Evolutionary conservation across 2,329 filamentous ascomycete species (phyloP), one percentile per base, ranked within the genome.

Genomic region (Ophiosphaerella narmari): DNA sequence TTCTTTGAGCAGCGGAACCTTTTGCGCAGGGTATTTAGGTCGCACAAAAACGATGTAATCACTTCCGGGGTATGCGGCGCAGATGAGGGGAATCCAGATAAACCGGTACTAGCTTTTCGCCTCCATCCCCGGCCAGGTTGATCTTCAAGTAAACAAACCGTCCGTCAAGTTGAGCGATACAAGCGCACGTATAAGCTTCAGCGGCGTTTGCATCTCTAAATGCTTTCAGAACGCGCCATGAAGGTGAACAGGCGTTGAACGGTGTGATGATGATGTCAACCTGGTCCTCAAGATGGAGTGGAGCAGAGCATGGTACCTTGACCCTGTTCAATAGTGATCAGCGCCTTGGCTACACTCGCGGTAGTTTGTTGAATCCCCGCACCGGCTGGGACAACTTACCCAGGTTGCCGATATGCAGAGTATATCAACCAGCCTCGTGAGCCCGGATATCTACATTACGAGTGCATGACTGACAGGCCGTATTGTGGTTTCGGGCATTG

Each of bases 11-110:
- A 45, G 29, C 33, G 18, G 18, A 5, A 29, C 8, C 26, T 29
- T 24, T 34, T 18, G 41, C 32, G n/a, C 46, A 38, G 38, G 29
- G 36, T 23, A 24, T 14, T 43, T 43, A 48, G 8, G 60, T 57
- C 26, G 54, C 49, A 54, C 57, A 53, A 52, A 48, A 60, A 55
- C 44, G 49, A 46, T 29, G 50, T 45, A 29, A 47, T 47, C 61
- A 59, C 55, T 56, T 52, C 32, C 32, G 26, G 35, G 23, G 48
- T 54, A 50, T 50, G 60, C 33, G 35, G 29, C 39, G 57, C 60
- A 62, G 55, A 55, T 57, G 57, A 53, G 48, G 39, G 37, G 18
- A 29, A 29, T 11, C 11, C 26, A 29, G 26, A 11, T 11, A 6
- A 11, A 29, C 18, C 18, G 26, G 11, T 29, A 29, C 26, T 8